A percentile compares a stretch with the other conserved stretches of the same genome.
These are phyloP conservation scores for Triticum monococcum DNA, from an alignment of 176 grass and related monocot genomes.

Conservation along the genomic window DNA sequence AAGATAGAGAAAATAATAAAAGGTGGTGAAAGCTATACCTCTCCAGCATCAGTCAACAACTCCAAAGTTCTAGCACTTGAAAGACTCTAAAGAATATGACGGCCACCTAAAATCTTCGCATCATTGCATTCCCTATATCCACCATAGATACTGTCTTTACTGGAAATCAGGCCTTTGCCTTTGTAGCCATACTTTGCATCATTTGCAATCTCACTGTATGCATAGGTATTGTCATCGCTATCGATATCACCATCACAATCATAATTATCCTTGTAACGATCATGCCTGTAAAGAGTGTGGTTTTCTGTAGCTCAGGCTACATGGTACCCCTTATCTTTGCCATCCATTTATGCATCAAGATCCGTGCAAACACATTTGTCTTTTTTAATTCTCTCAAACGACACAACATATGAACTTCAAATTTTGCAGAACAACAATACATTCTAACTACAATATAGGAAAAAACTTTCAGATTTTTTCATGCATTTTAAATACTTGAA, in stretches of 20 bases:
- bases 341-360: too few relatives aligned
- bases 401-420: too few relatives aligned
- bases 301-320: too few relatives aligned
- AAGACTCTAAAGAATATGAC: not conserved
- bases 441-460: too few relatives aligned
- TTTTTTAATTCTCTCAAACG: too few relatives aligned
- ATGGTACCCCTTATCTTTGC: too few relatives aligned
- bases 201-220: constrained; percentile 37
- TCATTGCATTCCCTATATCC: not conserved
- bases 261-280: not conserved
- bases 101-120: not conserved
- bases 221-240: constrained; percentile 23
- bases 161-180: not conserved
- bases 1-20: not conserved
- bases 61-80: not conserved
- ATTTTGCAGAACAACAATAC: too few relatives aligned
- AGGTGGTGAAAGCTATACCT: not conserved
- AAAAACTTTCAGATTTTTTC: too few relatives aligned
- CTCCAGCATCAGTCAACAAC: not conserved
- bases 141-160: not conserved
- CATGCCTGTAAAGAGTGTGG: not conserved
- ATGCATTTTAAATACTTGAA: too few relatives aligned
- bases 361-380: too few relatives aligned
- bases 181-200: constrained; percentile 8
- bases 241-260: constrained; percentile 22